phyloP scores from a whole-genome alignment of 768 basidiomycete genomes.

The Suillus alpinus region DNA sequence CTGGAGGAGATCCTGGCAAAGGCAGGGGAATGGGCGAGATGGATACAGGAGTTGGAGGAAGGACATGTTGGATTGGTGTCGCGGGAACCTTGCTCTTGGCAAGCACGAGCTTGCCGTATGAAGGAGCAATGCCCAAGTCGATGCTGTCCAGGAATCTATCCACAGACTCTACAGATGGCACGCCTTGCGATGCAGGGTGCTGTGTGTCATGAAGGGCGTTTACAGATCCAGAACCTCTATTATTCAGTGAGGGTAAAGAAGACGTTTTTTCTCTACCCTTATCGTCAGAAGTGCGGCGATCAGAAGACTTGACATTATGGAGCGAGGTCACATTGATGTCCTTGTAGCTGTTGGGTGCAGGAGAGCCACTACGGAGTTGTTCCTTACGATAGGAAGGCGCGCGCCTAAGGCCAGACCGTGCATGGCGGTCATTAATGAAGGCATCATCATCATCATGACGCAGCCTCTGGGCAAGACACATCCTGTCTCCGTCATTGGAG shows the following conservation, averaged over 20 bases:
- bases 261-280: background rate
- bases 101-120: background rate
- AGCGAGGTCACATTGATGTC: background rate
- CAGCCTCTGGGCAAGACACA: conserved; percentile 1
- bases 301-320: background rate
- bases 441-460: background rate
- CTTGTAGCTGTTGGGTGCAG: background rate
- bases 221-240: background rate
- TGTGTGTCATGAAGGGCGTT: background rate
- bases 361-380: background rate
- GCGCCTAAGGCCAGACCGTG: background rate
- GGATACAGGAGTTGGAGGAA: conserved; percentile 12
- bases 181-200: background rate
- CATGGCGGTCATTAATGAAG: background rate
- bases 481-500: background rate
- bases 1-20: conserved; percentile 14
- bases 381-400: conserved; percentile 1
- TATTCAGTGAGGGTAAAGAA: background rate
- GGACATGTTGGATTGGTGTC: conserved; percentile 6
- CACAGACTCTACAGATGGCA: conserved; percentile 10
- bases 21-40: conserved; percentile 9
- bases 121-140: conserved; percentile 12
- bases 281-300: background rate
- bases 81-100: conserved; percentile 8
- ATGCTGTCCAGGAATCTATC: conserved; percentile 25